phyloP scores from a whole-genome alignment of 371 early-diverging fungal species.

The Rhizopus arrhizus region DNA sequence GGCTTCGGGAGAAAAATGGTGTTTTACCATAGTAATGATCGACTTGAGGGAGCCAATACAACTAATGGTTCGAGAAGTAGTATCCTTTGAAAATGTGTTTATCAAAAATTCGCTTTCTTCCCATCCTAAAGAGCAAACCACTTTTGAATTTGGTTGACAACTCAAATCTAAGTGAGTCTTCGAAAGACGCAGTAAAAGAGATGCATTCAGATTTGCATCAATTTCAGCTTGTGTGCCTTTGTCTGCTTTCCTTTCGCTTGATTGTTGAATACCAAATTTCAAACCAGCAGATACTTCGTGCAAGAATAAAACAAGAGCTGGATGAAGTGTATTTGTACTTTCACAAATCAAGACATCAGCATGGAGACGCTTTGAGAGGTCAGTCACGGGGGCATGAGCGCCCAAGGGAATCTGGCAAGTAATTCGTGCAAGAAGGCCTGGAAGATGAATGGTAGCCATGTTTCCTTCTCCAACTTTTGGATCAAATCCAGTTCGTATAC shows the following conservation, averaged over 20 bases:
- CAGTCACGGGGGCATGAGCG: slow-evolving; percentile 35
- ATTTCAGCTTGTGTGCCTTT: slow-evolving; percentile 19
- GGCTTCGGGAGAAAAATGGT: slow-evolving; percentile 83
- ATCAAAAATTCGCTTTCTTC: slow-evolving; percentile 73
- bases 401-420: slow-evolving; percentile 69
- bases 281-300: slow-evolving; percentile 68
- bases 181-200: slow-evolving; percentile 59
- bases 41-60: slow-evolving; percentile 64
- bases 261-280: slow-evolving; percentile 64
- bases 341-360: slow-evolving; percentile 73
- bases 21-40: slow-evolving; percentile 68
- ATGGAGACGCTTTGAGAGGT: slow-evolving; percentile 58
- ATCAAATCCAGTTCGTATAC: slow-evolving; percentile 22
- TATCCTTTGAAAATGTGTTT: slow-evolving; percentile 44
- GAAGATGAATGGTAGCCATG: slow-evolving; percentile 64
- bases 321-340: slow-evolving; percentile 78
- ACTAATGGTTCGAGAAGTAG: slow-evolving; percentile 55
- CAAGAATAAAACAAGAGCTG: slow-evolving; percentile 74
- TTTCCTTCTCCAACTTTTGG: slow-evolving; percentile 37
- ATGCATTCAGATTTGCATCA: slow-evolving; percentile 37
- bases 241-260: slow-evolving; percentile 46
- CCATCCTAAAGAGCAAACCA: slow-evolving; percentile 69
- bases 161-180: slow-evolving; percentile 74
- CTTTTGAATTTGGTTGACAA: slow-evolving; percentile 80
- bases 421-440: slow-evolving; percentile 67